Conservation (phyloP, 257 asterid species). For the Gentiana dahurica region DNA sequence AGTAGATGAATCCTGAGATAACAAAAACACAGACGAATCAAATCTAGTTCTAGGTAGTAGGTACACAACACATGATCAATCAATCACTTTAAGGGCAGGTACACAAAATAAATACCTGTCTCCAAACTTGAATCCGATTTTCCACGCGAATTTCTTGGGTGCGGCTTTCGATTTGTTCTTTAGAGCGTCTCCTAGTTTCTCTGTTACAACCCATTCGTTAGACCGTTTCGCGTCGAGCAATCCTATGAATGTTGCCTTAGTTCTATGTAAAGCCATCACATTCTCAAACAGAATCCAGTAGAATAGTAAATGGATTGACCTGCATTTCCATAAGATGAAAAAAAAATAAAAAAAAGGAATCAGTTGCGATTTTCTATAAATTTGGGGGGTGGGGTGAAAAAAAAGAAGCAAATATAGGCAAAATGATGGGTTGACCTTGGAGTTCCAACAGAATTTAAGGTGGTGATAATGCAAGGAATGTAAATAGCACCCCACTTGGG, state of each 20-base stretch:
- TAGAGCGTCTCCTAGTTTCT: conserved; percentile 75
- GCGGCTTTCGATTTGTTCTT: conserved; percentile 54
- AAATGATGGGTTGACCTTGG: conserved; percentile 42
- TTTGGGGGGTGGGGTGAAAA: too few species aligned
- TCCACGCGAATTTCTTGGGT: conserved; percentile 19
- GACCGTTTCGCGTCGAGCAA: conserved; percentile 76
- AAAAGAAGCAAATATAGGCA: neutral
- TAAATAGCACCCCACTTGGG: conserved; percentile 84
- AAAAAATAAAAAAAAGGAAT: neutral
- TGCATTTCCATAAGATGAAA: conserved; percentile 13
- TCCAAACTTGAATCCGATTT: conserved; percentile 35
- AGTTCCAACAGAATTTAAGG: conserved; percentile 85
- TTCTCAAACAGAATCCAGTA: conserved; percentile 96
- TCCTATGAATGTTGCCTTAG: conserved; percentile 92
- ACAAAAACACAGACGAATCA: neutral
- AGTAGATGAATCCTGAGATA: conserved; percentile 48
- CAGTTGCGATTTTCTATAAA: neutral
- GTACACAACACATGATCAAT: neutral
- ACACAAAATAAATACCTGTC: conserved; percentile 33
- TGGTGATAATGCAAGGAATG: conserved; percentile 79
- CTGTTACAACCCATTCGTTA: conserved; percentile 98
- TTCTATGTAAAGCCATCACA: conserved; percentile 91
- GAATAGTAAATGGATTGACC: conserved; percentile 84
- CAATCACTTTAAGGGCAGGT: neutral
- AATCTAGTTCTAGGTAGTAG: neutral